Evolutionary conservation across 2,329 filamentous ascomycete species (phyloP), one percentile per base, ranked within the genome.

Genomic region (Drechslera avenae): DNA sequence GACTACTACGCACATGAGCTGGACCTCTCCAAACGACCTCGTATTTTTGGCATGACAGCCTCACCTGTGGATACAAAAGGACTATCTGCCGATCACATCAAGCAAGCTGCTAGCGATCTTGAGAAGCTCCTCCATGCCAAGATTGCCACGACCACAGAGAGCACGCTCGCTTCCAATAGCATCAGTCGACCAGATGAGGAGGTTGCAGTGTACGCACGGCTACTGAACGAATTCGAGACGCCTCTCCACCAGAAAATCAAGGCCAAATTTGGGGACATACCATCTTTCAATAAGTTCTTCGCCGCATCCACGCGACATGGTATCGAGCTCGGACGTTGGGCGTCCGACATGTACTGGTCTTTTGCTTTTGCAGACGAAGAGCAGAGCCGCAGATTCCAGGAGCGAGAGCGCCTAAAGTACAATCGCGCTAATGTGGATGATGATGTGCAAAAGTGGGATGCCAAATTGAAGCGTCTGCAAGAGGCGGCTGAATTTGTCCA

Each of bases 1-100:
- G 88, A 96, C 51, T 91, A 90, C 61, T 97, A 97, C 66, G 57
- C 84, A 1, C 73, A 80, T 2, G 76, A 80, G 23, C 60, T 70
- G 1, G 74, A 79, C 1, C 56, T 70, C 0, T 62, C 67, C 0
- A 76, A 75, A 39, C 81, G 85, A 4, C 94, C 94, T 3, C 87
- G 86, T 31, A 86, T 99, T 16, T 89, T 99, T 59, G 93, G 93
- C 19, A 97, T 97, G 93, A 99, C 94, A 1, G 94, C 94, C 6
- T 97, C 94, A 0, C 94, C 94, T 0, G 87, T 97, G 2, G 92
- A 97, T 74, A 86, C 90, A 0, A 88, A 90, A 64, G 59, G 62
- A 5, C 26, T 58, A 16, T 62, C 57, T 16, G 48, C 44, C 1
- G 82, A 83, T 0, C 86, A 96, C 58, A 81, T 96, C 21, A 78